These are phyloP conservation scores for Coniosporium tulheliwenetii DNA, from an alignment of 2,329 filamentous ascomycete species.

Conservation along the genomic window DNA sequence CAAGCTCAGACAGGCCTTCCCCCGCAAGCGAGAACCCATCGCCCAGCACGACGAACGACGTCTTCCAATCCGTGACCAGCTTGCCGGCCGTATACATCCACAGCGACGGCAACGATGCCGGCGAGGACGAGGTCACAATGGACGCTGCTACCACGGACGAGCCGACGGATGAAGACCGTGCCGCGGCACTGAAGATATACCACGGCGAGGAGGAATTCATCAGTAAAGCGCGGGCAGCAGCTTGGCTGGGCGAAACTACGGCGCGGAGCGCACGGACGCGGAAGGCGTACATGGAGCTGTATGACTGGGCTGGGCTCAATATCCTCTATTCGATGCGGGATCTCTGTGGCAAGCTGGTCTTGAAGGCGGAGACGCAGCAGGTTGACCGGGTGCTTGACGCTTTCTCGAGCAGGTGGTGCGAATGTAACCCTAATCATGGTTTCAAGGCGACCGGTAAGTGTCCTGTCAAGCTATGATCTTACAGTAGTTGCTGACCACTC, in stretches of 20 bases:
- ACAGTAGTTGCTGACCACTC: conserved; percentile 9
- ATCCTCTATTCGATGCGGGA: conserved; percentile 64
- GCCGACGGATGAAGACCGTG: conserved; percentile 51
- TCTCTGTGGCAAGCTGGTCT: conserved; percentile 64
- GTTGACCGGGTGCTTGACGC: conserved; percentile 86
- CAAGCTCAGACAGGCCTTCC: conserved; percentile 14
- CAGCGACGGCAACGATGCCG: conserved; percentile 23
- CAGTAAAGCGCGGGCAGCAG: conserved; percentile 61
- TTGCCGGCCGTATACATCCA: conserved; percentile 36
- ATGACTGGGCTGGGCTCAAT: conserved; percentile 70
- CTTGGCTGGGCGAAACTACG: conserved; percentile 67
- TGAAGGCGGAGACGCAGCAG: conserved; percentile 90
- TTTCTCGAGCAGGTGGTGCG: conserved; percentile 81
- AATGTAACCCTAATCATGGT: conserved; percentile 82
- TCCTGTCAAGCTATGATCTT: conserved; percentile 1
- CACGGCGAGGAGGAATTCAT: conserved; percentile 74
- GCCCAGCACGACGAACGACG: conserved; percentile 26
- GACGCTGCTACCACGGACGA: conserved; percentile 10
- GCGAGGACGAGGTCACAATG: conserved; percentile 7
- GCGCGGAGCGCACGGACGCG: conserved; percentile 37
- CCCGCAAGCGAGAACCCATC: conserved; percentile 1
- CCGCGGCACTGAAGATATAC: conserved; percentile 69
- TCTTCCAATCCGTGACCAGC: conserved; percentile 31
- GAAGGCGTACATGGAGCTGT: conserved; percentile 80
- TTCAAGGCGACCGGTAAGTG: conserved; percentile 72